Evolutionary conservation across 2,329 filamentous ascomycete species (phyloP).

Genomic region (Parastagonospora nodorum): DNA sequence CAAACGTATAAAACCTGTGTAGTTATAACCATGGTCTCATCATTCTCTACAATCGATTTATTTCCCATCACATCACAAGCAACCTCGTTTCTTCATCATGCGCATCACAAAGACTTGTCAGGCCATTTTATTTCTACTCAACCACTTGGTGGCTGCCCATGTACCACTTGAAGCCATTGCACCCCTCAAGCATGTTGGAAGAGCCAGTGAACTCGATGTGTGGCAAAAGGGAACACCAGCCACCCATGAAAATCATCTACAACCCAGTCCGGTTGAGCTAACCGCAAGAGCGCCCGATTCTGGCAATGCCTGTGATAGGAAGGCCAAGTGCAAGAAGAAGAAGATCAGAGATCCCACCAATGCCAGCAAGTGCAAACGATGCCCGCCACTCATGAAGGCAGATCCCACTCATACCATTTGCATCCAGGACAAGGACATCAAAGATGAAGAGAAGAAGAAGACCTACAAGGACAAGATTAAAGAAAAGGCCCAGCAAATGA

Average conservation of each 20-base stretch:
- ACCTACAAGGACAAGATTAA: constrained; percentile 6
- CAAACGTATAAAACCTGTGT: background rate
- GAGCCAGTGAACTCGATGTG: background rate
- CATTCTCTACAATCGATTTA: background rate
- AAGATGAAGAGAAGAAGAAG: constrained; percentile 9
- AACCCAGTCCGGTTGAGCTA: background rate
- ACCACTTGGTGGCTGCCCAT: constrained; percentile 5
- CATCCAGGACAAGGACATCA: constrained; percentile 9
- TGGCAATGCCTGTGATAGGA: constrained; percentile 7
- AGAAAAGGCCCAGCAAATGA: constrained; percentile 8
- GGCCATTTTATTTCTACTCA: constrained; percentile 4
- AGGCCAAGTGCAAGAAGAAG: constrained; percentile 11
- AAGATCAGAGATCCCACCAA: constrained; percentile 8
- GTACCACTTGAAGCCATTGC: background rate
- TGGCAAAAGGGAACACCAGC: background rate
- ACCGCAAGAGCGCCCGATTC: constrained; percentile 1
- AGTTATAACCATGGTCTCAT: background rate
- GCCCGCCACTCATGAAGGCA: constrained; percentile 10
- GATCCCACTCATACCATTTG: constrained; percentile 8
- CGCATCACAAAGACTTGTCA: constrained; percentile 4
- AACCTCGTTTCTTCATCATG: constrained; percentile 5
- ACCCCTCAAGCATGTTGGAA: background rate
- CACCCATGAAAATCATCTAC: background rate
- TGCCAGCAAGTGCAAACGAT: constrained; percentile 9
- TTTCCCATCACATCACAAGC: constrained; percentile 1